A percentile compares a stretch with the other conserved stretches of the same genome.
These are phyloP conservation scores for Pleurozium schreberi DNA, from an alignment of 225 moss, liverwort and hornwort genomes.

Conservation along the genomic window DNA sequence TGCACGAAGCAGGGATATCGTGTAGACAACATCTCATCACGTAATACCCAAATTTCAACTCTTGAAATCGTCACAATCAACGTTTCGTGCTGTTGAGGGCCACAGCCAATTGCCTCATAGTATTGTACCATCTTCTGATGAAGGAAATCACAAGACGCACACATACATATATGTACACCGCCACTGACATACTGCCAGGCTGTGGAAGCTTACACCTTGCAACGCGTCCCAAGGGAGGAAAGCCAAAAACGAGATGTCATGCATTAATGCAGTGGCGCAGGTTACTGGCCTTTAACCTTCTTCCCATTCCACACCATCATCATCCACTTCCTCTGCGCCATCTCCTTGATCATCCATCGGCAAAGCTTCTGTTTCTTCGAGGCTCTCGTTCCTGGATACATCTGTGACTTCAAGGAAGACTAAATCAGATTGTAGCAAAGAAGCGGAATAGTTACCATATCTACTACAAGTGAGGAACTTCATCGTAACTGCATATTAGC, in stretches of 20 bases:
- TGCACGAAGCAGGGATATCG: neutral
- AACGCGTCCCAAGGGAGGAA: neutral
- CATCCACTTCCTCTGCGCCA: conserved; percentile 41
- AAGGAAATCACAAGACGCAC: neutral
- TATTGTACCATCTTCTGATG: neutral
- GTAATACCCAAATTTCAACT: neutral
- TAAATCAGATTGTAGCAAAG: neutral
- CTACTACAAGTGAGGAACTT: neutral
- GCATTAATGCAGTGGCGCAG: neutral
- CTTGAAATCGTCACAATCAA: neutral
- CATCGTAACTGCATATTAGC: neutral
- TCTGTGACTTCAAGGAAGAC: conserved; percentile 1
- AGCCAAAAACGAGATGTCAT: neutral
- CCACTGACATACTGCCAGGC: neutral
- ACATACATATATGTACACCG: neutral
- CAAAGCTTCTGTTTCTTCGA: conserved; percentile 12
- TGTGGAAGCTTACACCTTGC: neutral
- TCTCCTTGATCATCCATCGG: conserved; percentile 36
- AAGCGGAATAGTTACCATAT: neutral
- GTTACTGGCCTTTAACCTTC: conserved; percentile 33
- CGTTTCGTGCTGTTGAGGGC: neutral
- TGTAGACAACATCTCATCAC: conserved; percentile 1
- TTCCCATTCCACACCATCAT: conserved; percentile 90
- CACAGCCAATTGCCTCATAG: neutral
- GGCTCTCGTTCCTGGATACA: conserved; percentile 7